Conservation (phyloP, 2,329 filamentous ascomycete species). For the Colletotrichum caudatum region DNA sequence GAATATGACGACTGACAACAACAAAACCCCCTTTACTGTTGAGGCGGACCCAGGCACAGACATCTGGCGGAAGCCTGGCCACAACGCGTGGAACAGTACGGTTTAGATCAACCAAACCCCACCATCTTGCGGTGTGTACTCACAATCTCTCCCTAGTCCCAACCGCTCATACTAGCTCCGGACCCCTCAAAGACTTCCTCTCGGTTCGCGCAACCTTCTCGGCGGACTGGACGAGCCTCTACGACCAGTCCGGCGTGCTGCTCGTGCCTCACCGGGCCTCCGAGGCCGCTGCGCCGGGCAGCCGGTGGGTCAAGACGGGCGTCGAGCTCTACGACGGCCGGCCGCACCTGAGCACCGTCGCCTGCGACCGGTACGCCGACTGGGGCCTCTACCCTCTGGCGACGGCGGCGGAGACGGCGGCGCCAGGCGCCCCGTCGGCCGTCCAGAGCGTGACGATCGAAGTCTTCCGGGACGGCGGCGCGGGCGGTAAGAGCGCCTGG, state of each 20-base stretch:
- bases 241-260: constrained; percentile 54
- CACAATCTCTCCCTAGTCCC: constrained; percentile 38
- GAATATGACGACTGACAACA: not conserved
- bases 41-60: constrained; percentile 72
- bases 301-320: constrained; percentile 84
- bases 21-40: constrained; percentile 59
- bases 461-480: constrained; percentile 60
- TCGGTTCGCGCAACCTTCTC: constrained; percentile 72
- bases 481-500: constrained; percentile 73
- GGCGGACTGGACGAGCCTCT: constrained; percentile 63
- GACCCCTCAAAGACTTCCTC: constrained; percentile 67
- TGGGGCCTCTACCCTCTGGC: constrained; percentile 74
- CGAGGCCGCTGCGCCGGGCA: constrained; percentile 47
- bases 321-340: constrained; percentile 76
- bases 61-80: constrained; percentile 77
- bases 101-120: not conserved
- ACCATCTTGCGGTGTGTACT: constrained; percentile 18
- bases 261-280: constrained; percentile 52
- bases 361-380: constrained; percentile 79
- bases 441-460: constrained; percentile 57
- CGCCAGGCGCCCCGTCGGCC: not conserved
- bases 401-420: constrained; percentile 38
- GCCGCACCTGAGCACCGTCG: constrained; percentile 76
- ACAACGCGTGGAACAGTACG: constrained; percentile 71
- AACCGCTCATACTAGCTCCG: constrained; percentile 52